Base-by-base conservation (phyloP, 2,329 filamentous ascomycete genomes). In the Penicillium sp. region DNA sequence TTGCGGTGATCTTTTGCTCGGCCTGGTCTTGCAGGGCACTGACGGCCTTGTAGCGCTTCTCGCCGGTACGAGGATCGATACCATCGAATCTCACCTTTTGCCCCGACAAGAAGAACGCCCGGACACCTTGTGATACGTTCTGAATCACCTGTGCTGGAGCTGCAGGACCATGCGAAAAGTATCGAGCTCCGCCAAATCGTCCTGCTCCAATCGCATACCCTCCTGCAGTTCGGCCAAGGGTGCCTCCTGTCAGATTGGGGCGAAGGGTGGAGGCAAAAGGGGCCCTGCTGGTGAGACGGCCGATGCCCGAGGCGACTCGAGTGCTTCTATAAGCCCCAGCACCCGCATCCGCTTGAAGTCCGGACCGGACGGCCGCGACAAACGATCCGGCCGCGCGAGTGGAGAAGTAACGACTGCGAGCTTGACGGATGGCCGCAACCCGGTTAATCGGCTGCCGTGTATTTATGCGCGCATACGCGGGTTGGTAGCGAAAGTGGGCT, bases 41-140 rank as follows among this genome's bases (percentile, higher is more conserved):
- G n/a, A 95, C 79, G 18, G 79, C 70, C 56, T 85, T 83, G 71
- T 87, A 95, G 42, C 77, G 76, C 66, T 84, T 84, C 65, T 89
- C 80, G 30, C 89, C 89, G 8, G 75, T 79, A 20, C 56, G 58
- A 11, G 77, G 65, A 37, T 82, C 80, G 29, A 83, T 62, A 9
- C 90, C 90, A 60, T 95, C 85, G 54, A 89, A 95, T 41, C 85
- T 84, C 7, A 84, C 82, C 62, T 89, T 92, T 56, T 94, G 80
- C 0, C 92, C 92, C 0, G 85, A 88, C n/a, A 95, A 74, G 67
- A 86, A 83, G 66, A 98, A 95, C 9, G 88, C 89, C 37, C 92
- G 80, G 56, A 96, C 82, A 4, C 88, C 92, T 52, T 88, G 82
- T 9, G 87, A 94, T n/a, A 95, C 90, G 65, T 95, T 95, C 63